A percentile compares a stretch with the other conserved stretches of the same genome.
Evolutionary conservation across 2,329 filamentous ascomycete species (phyloP).

Genomic region (Cordyceps militaris): DNA sequence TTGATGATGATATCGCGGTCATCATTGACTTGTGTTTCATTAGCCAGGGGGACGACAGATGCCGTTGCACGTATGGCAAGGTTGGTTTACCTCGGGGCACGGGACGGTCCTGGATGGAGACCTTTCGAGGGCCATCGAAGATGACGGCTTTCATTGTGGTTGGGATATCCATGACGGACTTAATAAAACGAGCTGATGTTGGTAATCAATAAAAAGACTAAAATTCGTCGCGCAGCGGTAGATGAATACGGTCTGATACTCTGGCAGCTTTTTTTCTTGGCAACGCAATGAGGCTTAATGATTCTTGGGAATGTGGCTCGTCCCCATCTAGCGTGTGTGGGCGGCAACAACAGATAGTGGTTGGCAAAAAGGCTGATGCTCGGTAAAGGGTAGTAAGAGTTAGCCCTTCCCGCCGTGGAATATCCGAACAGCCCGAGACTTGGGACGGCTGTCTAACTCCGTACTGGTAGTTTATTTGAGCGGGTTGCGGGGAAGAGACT

Average conservation of each 20-base stretch:
- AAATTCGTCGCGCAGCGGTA: background rate
- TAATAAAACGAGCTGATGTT: background rate
- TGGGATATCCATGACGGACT: conserved; percentile 24
- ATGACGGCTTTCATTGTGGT: conserved; percentile 80
- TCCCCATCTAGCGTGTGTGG: conserved; percentile 3
- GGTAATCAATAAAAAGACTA: background rate
- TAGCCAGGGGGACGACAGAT: conserved; percentile 14
- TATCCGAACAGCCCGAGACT: conserved; percentile 12
- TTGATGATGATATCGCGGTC: conserved; percentile 74
- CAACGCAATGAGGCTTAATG: conserved; percentile 2
- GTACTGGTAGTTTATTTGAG: too few species aligned
- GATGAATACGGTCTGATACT: background rate
- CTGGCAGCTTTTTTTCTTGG: background rate
- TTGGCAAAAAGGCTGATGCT: background rate
- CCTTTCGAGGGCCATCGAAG: conserved; percentile 70
- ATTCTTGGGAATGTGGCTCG: background rate
- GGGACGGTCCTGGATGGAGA: conserved; percentile 72
- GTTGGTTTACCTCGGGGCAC: conserved; percentile 54
- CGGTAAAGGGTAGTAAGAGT: background rate
- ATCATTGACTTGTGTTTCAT: conserved; percentile 48
- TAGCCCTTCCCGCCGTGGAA: background rate
- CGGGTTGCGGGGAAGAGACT: conserved; percentile 4
- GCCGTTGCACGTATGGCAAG: background rate
- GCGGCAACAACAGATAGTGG: background rate
- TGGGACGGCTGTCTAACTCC: background rate